Percentiles rank a stretch among this genome's conserved stretches.
These are phyloP conservation scores for Lodderomyces beijingensis DNA, from an alignment of 1,139 yeast species.

Conservation along the genomic window DNA sequence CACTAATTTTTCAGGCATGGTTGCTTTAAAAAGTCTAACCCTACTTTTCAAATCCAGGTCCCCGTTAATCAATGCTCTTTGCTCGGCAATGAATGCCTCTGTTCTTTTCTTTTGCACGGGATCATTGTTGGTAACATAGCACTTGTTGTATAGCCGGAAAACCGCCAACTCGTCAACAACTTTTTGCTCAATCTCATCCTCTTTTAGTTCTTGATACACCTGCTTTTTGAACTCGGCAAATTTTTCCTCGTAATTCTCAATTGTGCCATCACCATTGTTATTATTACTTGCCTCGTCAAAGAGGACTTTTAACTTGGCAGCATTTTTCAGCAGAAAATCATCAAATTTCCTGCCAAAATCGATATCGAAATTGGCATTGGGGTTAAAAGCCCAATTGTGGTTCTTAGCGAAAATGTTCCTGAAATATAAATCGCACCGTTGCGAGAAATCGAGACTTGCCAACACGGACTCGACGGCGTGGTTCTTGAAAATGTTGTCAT, in stretches of 20 bases:
- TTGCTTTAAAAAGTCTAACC: constrained; percentile 6
- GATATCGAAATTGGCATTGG: constrained; percentile 18
- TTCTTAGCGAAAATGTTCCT: constrained; percentile 20
- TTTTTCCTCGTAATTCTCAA: too few species aligned
- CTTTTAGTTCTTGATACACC: constrained; percentile 7
- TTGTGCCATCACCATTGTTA: too few species aligned
- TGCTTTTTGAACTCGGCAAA: constrained; percentile 2
- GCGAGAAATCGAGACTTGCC: constrained; percentile 17
- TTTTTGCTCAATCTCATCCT: constrained; percentile 18
- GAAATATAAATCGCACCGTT: constrained; percentile 31
- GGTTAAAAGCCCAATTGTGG: constrained; percentile 26
- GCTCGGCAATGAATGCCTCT: constrained; percentile 6
- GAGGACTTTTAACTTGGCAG: too few species aligned
- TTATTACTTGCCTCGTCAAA: too few species aligned
- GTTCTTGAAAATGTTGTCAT: constrained; percentile 19
- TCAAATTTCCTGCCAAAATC: constrained; percentile 4
- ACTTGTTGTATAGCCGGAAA: constrained; percentile 37
- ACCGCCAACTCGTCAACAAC: constrained; percentile 35
- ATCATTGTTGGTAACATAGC: constrained; percentile 28
- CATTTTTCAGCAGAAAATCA: too few species aligned
- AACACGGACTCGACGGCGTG: constrained; percentile 22
- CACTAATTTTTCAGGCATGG: constrained; percentile 11
- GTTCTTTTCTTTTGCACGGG: constrained; percentile 9
- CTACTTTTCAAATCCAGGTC: constrained; percentile 1
- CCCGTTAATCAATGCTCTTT: constrained; percentile 4